These are phyloP conservation scores for Nemania abortiva DNA, from an alignment of 2,329 filamentous ascomycete species.

Conservation along the genomic window DNA sequence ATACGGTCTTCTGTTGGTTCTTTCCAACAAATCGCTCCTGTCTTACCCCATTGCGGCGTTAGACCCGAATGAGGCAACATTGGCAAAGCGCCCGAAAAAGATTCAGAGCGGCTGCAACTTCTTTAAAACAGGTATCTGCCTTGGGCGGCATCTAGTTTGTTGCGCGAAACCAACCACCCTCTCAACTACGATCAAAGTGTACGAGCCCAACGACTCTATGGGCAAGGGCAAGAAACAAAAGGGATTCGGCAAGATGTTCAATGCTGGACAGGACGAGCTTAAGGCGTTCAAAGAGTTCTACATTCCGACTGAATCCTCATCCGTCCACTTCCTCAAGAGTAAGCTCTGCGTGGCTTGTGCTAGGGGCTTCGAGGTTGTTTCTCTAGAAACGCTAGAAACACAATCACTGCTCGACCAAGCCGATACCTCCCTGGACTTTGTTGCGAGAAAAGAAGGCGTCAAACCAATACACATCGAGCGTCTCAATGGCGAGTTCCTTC, in stretches of 20 bases:
- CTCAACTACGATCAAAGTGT: constrained; percentile 98
- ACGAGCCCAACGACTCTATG: constrained; percentile 95
- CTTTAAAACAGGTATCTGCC: constrained; percentile 96
- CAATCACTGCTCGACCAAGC: constrained; percentile 97
- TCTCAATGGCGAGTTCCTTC: constrained; percentile 94
- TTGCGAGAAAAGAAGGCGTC: constrained; percentile 91
- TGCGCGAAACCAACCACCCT: constrained; percentile 94
- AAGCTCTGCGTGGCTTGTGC: constrained; percentile 97
- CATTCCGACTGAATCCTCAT: constrained; percentile 97
- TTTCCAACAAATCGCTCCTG: constrained; percentile 92
- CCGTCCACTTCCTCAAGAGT: constrained; percentile 95
- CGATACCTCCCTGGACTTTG: constrained; percentile 97
- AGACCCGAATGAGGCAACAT: constrained; percentile 82
- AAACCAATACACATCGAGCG: constrained; percentile 98
- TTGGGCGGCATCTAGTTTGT: constrained; percentile 93
- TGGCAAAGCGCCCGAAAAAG: constrained; percentile 90
- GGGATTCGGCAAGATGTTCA: constrained; percentile 95
- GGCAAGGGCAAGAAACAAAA: constrained; percentile 95
- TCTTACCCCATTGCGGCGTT: constrained; percentile 90
- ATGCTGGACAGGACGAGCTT: constrained; percentile 89
- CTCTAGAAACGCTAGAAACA: constrained; percentile 95
- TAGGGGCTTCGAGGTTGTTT: constrained; percentile 96
- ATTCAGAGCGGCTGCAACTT: constrained; percentile 98
- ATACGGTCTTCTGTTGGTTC: constrained; percentile 88
- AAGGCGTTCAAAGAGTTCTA: constrained; percentile 99